Percentiles rank a stretch among this genome's conserved stretches.
These are phyloP conservation scores for Neocucurbitaria cava DNA, from an alignment of 2,329 filamentous ascomycete species.

Conservation along the genomic window DNA sequence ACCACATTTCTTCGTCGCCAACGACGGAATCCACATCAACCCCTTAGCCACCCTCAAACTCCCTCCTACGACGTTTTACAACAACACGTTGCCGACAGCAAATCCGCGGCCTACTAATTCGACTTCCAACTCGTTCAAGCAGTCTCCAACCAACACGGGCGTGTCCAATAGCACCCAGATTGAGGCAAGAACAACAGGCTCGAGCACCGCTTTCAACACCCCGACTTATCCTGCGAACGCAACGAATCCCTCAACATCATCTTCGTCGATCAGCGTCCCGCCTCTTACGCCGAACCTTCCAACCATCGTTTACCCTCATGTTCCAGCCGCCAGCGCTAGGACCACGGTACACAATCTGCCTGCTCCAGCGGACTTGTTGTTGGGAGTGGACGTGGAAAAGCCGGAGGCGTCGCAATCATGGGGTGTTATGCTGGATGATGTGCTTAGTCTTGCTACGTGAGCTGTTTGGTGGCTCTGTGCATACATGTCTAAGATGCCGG, in stretches of 20 bases:
- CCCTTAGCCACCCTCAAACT: constrained; percentile 39
- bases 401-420: constrained; percentile 1
- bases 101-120: not conserved
- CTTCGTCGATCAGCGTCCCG: not conserved
- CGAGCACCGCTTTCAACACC: not conserved
- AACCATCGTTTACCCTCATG: constrained; percentile 40
- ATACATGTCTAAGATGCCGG: too few species aligned
- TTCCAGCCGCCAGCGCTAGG: constrained; percentile 34
- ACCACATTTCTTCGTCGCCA: constrained; percentile 7
- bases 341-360: constrained; percentile 39
- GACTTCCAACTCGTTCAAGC: not conserved
- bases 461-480: not conserved
- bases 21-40: constrained; percentile 38
- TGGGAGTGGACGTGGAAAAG: constrained; percentile 30
- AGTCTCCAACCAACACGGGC: not conserved
- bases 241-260: not conserved
- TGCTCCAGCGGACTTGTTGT: constrained; percentile 41
- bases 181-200: not conserved
- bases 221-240: not conserved
- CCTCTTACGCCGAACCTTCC: constrained; percentile 39
- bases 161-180: not conserved
- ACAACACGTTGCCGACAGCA: not conserved
- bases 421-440: constrained; percentile 16
- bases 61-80: constrained; percentile 18
- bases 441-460: not conserved